phyloP scores from a whole-genome alignment of 805 yeast genomes.

The Starmera caribaea region DNA sequence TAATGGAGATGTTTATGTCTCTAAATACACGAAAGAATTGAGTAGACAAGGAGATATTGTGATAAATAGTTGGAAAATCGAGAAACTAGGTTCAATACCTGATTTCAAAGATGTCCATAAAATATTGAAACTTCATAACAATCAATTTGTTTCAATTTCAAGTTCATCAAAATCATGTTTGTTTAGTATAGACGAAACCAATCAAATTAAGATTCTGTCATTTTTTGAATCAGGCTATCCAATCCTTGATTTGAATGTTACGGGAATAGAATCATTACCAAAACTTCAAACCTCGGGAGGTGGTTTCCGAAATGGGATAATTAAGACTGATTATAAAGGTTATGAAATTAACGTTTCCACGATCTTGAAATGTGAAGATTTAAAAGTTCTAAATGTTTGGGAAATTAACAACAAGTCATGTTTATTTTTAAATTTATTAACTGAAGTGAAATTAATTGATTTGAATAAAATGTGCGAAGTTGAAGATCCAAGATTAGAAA shows the following conservation, averaged over 20 bases:
- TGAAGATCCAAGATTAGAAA: slow-evolving; percentile 5
- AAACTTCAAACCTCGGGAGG: slow-evolving; percentile 18
- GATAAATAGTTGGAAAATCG: too few species aligned
- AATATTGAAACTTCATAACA: too few species aligned
- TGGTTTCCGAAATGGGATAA: slow-evolving; percentile 10
- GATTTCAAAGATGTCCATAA: too few species aligned
- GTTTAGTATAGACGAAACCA: too few species aligned
- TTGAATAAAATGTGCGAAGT: background rate
- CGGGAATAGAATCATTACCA: slow-evolving; percentile 9
- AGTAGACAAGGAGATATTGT: too few species aligned
- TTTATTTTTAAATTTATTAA: slow-evolving; percentile 4
- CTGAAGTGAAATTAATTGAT: slow-evolving; percentile 1
- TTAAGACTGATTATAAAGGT: slow-evolving; percentile 15
- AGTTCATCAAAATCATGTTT: too few species aligned
- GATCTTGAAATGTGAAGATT: background rate
- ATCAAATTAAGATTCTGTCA: too few species aligned
- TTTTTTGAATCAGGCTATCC: slow-evolving; percentile 7
- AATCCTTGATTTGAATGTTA: slow-evolving; percentile 13
- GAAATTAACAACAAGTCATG: slow-evolving; percentile 6
- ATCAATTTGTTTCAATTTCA: too few species aligned
- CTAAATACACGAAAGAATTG: too few species aligned
- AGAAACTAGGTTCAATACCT: too few species aligned
- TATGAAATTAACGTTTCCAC: background rate
- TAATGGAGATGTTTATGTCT: too few species aligned
- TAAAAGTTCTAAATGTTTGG: slow-evolving; percentile 8